These are phyloP conservation scores for Leptographium wingfieldii DNA, from an alignment of 2,329 filamentous ascomycete species.

Conservation along the genomic window DNA sequence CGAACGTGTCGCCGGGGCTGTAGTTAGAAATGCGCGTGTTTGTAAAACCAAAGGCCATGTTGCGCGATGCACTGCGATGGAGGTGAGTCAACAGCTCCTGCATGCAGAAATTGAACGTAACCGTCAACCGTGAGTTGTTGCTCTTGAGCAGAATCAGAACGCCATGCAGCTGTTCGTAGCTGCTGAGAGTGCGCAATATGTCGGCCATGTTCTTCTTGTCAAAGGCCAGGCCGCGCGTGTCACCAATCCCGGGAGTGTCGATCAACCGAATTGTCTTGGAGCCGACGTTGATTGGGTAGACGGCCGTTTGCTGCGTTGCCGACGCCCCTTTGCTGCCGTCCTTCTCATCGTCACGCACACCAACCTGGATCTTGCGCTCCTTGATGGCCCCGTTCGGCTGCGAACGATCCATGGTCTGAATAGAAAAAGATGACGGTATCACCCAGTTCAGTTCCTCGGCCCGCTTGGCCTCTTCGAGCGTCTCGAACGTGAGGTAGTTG, in stretches of 20 bases:
- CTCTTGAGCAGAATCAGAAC: conserved; percentile 30
- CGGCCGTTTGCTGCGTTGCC: conserved; percentile 23
- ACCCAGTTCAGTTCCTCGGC: conserved; percentile 19
- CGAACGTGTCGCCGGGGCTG: conserved; percentile 26
- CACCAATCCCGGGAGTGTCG: conserved; percentile 30
- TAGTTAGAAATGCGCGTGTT: conserved; percentile 29
- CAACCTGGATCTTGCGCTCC: conserved; percentile 19
- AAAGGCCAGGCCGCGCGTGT: conserved; percentile 23
- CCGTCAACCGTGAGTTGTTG: conserved; percentile 23
- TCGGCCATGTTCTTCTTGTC: conserved; percentile 27
- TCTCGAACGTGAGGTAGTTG: conserved; percentile 28
- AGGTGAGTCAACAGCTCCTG: conserved; percentile 27
- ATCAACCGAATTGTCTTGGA: conserved; percentile 22
- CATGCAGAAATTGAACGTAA: conserved; percentile 27
- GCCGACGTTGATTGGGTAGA: conserved; percentile 20
- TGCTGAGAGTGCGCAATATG: conserved; percentile 22
- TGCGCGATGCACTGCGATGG: conserved; percentile 23
- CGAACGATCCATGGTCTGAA: conserved; percentile 18
- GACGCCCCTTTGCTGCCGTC: conserved; percentile 22
- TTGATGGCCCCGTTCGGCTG: conserved; percentile 14
- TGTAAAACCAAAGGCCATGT: conserved; percentile 31
- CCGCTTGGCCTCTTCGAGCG: conserved; percentile 26
- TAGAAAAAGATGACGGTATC: conserved; percentile 27
- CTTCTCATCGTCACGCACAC: conserved; percentile 18
- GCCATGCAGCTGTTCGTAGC: conserved; percentile 24